These are phyloP conservation scores for Penicillium lividum DNA, from an alignment of 495 filamentous ascomycete species.

Conservation along the genomic window DNA sequence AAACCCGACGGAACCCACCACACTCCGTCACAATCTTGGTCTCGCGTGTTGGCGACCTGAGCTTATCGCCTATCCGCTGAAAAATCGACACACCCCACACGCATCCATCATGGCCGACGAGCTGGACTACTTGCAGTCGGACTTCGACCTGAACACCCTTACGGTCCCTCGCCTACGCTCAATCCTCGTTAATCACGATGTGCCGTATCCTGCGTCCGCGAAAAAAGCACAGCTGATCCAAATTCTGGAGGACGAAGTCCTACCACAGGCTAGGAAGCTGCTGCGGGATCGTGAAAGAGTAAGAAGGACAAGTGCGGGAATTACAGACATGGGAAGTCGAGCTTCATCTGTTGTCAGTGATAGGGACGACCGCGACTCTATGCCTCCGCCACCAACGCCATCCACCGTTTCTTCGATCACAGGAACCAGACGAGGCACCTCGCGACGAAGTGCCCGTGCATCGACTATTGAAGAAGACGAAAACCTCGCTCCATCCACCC, in stretches of 20 bases:
- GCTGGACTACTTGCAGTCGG: constrained; percentile 77
- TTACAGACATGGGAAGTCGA: constrained; percentile 72
- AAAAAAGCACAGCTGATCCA: constrained; percentile 88
- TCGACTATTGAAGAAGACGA: constrained; percentile 43
- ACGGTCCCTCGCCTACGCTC: constrained; percentile 85
- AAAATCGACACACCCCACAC: constrained; percentile 5
- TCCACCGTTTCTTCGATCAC: constrained; percentile 45
- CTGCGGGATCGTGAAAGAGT: constrained; percentile 72
- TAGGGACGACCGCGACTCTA: constrained; percentile 43
- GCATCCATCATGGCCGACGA: constrained; percentile 62
- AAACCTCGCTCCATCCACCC: constrained; percentile 30
- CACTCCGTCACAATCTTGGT: constrained; percentile 9
- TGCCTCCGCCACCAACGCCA: constrained; percentile 50
- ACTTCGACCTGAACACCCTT: constrained; percentile 79
- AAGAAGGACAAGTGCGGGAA: constrained; percentile 79
- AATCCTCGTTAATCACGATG: constrained; percentile 83
- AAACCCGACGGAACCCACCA: constrained; percentile 15
- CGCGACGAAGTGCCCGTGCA: constrained; percentile 40
- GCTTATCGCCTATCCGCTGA: constrained; percentile 1
- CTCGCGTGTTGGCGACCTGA: constrained; percentile 12
- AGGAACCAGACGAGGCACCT: constrained; percentile 40
- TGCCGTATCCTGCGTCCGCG: constrained; percentile 78
- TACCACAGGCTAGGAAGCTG: constrained; percentile 74
- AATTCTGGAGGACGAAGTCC: constrained; percentile 76
- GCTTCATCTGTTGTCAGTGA: constrained; percentile 49